Base-by-base conservation (phyloP, 208 protist genomes). In the Trypanosoma platydactyli region DNA sequence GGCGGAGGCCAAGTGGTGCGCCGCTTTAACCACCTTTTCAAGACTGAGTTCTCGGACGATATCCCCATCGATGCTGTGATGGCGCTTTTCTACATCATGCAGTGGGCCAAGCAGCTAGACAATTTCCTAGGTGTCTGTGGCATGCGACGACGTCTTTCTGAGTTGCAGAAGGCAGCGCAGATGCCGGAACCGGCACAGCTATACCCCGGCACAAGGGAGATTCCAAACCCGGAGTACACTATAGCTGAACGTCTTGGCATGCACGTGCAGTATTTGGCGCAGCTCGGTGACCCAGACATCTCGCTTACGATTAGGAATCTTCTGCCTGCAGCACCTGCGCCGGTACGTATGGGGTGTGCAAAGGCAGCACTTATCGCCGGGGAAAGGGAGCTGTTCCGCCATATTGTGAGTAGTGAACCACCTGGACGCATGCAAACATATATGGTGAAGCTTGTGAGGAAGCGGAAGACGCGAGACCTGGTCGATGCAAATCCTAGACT, bases 261-360 rank as follows among this genome's bases (percentile, higher is more conserved):
- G 91, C 87, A 96, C 65, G 42, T 96, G 6, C 91, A 96, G 73
- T 96, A 96, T 77, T 57, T 92, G 41, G 82, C 75, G 33, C 77
- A 94, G 35, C 78, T 96, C 7, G 81, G 81, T 41, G 91, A 96
- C 61, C 88, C 91, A 1, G 73, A 89, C 35, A 77, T 94, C 16
- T 45, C 68, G 15, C 40, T 75, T 7, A 92, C 83, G 22, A 83
- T 94, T n/a, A 27, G 65, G 50, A 56, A 71, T 50, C 33, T 93
- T 63, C 74, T 92, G 50, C 74, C 74, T 5, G 49, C 50, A 5
- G 80, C 82, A 15, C 64, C 71, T 6, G 81, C 86, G 2, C 80
- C 91, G n/a, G 83, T 96, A 22, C 91, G 91, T 12, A 92, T 94
- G 88, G 91, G 91, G 35, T 96, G 91, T 67, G 91, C 91, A 18